These are phyloP conservation scores for Emericellopsis cladophorae DNA, from an alignment of 2,329 filamentous ascomycete genomes.

Conservation along the genomic window DNA sequence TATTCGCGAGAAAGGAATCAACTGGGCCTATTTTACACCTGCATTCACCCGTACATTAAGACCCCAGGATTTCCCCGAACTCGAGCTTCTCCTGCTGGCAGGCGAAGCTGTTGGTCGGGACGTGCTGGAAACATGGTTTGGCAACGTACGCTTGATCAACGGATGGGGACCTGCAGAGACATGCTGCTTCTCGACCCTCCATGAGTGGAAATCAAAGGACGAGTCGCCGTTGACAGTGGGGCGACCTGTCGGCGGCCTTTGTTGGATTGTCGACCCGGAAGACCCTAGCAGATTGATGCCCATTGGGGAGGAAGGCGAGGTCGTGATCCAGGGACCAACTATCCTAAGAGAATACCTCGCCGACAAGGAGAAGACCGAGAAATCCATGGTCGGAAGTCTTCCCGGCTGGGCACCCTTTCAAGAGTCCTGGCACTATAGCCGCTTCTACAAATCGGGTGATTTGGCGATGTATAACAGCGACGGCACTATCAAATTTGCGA, in stretches of 20 bases:
- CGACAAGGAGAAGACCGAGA: conserved; percentile 8
- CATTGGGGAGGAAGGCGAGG: too few species aligned
- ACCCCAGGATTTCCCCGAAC: neutral
- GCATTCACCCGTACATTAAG: neutral
- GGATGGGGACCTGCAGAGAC: too few species aligned
- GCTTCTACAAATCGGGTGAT: conserved; percentile 32
- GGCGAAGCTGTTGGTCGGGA: conserved; percentile 7
- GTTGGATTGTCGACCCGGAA: too few species aligned
- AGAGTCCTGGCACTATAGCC: conserved; percentile 1
- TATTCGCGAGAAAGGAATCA: neutral
- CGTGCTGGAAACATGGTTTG: conserved; percentile 7
- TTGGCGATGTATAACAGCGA: conserved; percentile 27
- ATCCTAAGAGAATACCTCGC: conserved; percentile 11
- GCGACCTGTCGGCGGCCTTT: too few species aligned
- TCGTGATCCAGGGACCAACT: conserved; percentile 11
- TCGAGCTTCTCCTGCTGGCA: conserved; percentile 3
- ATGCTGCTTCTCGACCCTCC: too few species aligned
- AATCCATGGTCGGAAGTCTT: conserved; percentile 19
- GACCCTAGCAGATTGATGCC: too few species aligned
- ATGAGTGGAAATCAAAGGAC: too few species aligned
- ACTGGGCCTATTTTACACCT: conserved; percentile 2
- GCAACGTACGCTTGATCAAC: neutral
- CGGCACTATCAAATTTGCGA: conserved; percentile 28
- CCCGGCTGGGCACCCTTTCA: conserved; percentile 5
- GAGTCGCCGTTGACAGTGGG: conserved; percentile 1